phyloP scores from a whole-genome alignment of 139 green algal genomes.

The Chlorella sp. region DNA sequence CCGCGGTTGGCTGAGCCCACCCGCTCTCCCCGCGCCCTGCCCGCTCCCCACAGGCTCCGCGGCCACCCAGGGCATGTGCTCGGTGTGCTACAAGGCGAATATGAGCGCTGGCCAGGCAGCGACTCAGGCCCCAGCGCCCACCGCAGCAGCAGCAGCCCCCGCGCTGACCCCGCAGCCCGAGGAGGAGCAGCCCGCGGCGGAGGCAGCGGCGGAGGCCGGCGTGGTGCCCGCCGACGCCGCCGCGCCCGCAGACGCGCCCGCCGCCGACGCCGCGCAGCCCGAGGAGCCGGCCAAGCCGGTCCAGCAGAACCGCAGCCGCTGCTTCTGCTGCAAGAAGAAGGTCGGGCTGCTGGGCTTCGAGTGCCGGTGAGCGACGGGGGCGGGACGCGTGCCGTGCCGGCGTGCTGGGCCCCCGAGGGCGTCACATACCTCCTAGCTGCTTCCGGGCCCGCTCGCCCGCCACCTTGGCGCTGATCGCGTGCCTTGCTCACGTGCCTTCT shows the following conservation, averaged over 20 bases:
- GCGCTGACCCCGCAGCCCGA: background rate
- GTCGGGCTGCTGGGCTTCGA: slow-evolving; percentile 50
- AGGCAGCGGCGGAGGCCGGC: background rate
- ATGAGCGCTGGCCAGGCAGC: background rate
- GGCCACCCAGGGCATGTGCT: slow-evolving; percentile 32
- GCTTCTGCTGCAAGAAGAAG: slow-evolving; percentile 50
- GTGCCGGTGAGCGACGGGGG: slow-evolving; percentile 28
- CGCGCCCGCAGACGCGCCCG: background rate
- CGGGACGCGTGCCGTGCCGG: background rate
- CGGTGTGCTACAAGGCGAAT: slow-evolving; percentile 32
- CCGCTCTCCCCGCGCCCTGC: background rate
- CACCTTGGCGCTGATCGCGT: too few species aligned
- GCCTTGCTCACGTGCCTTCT: background rate
- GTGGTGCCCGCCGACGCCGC: background rate
- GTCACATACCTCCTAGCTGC: too few species aligned
- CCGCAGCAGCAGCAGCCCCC: slow-evolving; percentile 12
- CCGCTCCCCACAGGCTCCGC: slow-evolving; percentile 2
- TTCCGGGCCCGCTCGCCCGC: too few species aligned
- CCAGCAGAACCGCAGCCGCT: slow-evolving; percentile 38
- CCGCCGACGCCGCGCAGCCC: background rate
- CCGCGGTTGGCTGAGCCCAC: background rate
- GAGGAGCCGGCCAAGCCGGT: slow-evolving; percentile 8
- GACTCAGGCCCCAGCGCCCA: background rate
- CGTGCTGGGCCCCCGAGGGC: background rate
- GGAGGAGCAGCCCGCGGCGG: background rate